Conservation (phyloP, 345 rosid genomes). For the Euphorbia pulcherrima region DNA sequence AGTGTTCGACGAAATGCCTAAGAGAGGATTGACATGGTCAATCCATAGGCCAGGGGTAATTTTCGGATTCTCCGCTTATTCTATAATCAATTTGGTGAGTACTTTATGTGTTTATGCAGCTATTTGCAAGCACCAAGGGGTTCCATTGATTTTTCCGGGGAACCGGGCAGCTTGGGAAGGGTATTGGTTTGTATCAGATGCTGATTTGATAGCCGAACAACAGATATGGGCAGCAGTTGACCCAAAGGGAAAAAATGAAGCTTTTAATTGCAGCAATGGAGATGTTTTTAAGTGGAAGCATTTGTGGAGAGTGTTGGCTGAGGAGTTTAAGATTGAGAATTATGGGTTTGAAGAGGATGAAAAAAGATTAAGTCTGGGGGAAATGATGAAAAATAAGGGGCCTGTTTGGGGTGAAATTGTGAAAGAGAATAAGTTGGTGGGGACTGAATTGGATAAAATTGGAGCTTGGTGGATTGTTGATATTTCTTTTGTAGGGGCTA, state of each 20-base stretch:
- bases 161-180: conserved; percentile 54
- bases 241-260: conserved; percentile 51
- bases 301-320: conserved; percentile 68
- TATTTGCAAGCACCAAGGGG: conserved; percentile 61
- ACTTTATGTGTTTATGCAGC: conserved; percentile 67
- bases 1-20: conserved; percentile 46
- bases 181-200: conserved; percentile 45
- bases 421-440: conserved; percentile 49
- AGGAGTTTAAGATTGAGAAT: conserved; percentile 72
- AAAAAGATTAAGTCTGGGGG: conserved; percentile 40
- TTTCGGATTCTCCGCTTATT: conserved; percentile 71
- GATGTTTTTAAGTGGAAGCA: conserved; percentile 83
- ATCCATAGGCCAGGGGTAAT: conserved; percentile 54
- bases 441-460: conserved; percentile 47
- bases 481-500: conserved; percentile 14
- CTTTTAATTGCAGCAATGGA: conserved; percentile 64
- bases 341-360: conserved; percentile 56
- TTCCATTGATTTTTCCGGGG: conserved; percentile 57
- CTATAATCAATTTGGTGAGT: conserved; percentile 55
- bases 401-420: conserved; percentile 74
- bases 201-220: conserved; percentile 72
- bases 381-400: conserved; percentile 65
- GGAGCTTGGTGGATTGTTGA: conserved; percentile 64
- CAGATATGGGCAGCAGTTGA: conserved; percentile 87
- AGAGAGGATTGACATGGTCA: conserved; percentile 57